Evolutionary conservation across 2,329 filamentous ascomycete genomes (phyloP).

Genomic region (Scedosporium minutisporum): DNA sequence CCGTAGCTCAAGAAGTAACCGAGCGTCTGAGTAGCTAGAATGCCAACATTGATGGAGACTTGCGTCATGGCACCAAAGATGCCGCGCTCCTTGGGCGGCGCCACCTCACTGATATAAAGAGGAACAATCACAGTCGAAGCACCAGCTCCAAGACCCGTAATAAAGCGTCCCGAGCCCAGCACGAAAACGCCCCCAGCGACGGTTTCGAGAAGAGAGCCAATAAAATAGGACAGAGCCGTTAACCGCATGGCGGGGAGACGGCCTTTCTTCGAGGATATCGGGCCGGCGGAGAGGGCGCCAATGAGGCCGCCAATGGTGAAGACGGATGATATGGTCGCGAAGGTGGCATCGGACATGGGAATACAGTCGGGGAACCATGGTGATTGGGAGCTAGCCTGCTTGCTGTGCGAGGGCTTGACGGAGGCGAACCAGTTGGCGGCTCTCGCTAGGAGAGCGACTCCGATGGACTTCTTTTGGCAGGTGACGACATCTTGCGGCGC

Average conservation of each 20-base stretch:
- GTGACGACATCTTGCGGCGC: conserved; percentile 90
- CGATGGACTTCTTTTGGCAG: conserved; percentile 53
- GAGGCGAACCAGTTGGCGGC: conserved; percentile 19
- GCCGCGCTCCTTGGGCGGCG: conserved; percentile 63
- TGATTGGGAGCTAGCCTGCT: conserved; percentile 12
- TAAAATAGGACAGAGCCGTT: conserved; percentile 66
- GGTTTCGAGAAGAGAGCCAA: conserved; percentile 69
- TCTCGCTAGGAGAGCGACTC: conserved; percentile 16
- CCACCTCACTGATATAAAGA: conserved; percentile 87
- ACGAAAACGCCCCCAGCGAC: conserved; percentile 56
- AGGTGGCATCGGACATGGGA: conserved; percentile 71
- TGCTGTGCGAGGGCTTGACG: conserved; percentile 14
- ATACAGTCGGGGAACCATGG: conserved; percentile 65
- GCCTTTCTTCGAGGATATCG: conserved; percentile 67
- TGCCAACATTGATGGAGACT: conserved; percentile 86
- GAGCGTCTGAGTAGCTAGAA: conserved; percentile 70
- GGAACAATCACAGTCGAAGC: conserved; percentile 88
- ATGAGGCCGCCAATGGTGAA: conserved; percentile 84
- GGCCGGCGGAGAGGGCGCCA: conserved; percentile 72
- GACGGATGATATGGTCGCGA: conserved; percentile 79
- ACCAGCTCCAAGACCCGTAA: conserved; percentile 78
- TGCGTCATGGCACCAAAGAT: conserved; percentile 83
- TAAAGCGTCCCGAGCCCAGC: conserved; percentile 63
- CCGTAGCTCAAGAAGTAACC: conserved; percentile 81
- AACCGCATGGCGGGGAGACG: conserved; percentile 66